Base-by-base conservation (phyloP, 192 early-diverging fungal genomes). In the Chytriomyces sp. region DNA sequence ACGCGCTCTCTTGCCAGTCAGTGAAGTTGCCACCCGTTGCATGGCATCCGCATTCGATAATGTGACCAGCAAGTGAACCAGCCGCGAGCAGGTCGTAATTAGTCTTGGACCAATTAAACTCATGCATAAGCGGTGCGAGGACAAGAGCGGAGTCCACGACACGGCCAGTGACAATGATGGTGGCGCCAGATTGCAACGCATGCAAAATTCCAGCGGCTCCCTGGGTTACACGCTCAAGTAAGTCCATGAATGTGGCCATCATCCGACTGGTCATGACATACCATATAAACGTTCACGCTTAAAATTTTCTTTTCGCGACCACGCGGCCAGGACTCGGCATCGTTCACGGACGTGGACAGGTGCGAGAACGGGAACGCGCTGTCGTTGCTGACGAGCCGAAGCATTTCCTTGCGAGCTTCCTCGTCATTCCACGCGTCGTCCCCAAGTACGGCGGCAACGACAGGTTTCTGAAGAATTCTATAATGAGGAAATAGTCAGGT, bases 1-100 rank as follows among this genome's bases (percentile, higher is more conserved):
- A 77, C 37, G 87, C 83, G 12, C 73, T 79, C 12, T 82, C 67
- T 25, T 78, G 75, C 89, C 89, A 90, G 64, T 90, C 89, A 0
- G 89, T 90, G 71, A 89, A 90, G 68, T 89, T 90, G 6, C 87
- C 89, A 39, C 89, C 87, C 12, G 89, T 90, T 31, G 86, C 80
- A 25, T 90, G 89, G 72, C 86, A 86, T 14, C 89, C 89, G 64
- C 89, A 90, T 75, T 89, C 89, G 41, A 90, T 85, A 57, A 89
- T 83, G 44, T 90, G 89, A 17, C 89, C 89, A 5, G 86, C 89
- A 53, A 90, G 75, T 2, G 89, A 89, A 0, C 84, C 87, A 12
- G 80, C 81, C 6, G 87, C 89, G 57, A 90, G 81, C 26, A 79
- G 75, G 70, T 90, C 84, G 64, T 77, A 86, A 34, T 74, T 74